Percentiles rank a stretch among this genome's conserved stretches.
phyloP scores from a whole-genome alignment of 768 basidiomycete genomes.

The Crassisporium funariophilum region DNA sequence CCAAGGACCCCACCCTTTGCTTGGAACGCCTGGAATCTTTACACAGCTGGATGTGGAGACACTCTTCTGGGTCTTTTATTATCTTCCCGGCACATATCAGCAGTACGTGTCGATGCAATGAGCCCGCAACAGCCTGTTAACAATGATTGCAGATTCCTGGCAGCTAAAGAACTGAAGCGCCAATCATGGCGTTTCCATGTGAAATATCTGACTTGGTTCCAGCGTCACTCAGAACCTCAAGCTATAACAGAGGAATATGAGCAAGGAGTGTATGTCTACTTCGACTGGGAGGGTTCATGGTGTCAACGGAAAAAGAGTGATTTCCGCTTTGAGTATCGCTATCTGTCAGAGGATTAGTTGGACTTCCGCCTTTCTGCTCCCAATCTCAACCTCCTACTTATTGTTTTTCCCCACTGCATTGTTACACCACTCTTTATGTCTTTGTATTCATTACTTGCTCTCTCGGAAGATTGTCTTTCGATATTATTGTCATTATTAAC shows the following conservation, averaged over 20 bases:
- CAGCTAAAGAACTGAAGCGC: constrained; percentile 94
- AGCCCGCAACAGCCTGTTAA: not conserved
- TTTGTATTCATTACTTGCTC: constrained; percentile 25
- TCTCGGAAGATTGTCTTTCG: constrained; percentile 17
- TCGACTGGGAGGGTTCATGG: constrained; percentile 99
- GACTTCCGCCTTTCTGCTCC: not conserved
- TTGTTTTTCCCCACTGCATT: constrained; percentile 7
- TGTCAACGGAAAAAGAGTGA: constrained; percentile 98
- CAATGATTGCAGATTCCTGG: constrained; percentile 68
- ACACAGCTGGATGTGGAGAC: constrained; percentile 95
- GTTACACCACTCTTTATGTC: constrained; percentile 13
- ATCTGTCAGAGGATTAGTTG: constrained; percentile 83
- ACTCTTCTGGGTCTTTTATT: constrained; percentile 98
- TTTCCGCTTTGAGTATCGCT: constrained; percentile 96
- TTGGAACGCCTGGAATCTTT: constrained; percentile 85
- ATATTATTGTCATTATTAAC: constrained; percentile 21
- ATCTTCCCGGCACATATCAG: constrained; percentile 95
- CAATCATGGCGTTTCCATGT: constrained; percentile 99
- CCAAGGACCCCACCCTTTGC: constrained; percentile 77
- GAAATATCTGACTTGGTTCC: constrained; percentile 99
- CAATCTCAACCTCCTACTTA: not conserved
- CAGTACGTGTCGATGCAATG: constrained; percentile 63
- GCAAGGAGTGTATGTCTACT: constrained; percentile 98
- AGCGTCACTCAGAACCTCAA: constrained; percentile 95
- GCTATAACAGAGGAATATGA: constrained; percentile 99